Base-by-base conservation (phyloP, 345 rosid species). In the Gossypium stocksii region DNA sequence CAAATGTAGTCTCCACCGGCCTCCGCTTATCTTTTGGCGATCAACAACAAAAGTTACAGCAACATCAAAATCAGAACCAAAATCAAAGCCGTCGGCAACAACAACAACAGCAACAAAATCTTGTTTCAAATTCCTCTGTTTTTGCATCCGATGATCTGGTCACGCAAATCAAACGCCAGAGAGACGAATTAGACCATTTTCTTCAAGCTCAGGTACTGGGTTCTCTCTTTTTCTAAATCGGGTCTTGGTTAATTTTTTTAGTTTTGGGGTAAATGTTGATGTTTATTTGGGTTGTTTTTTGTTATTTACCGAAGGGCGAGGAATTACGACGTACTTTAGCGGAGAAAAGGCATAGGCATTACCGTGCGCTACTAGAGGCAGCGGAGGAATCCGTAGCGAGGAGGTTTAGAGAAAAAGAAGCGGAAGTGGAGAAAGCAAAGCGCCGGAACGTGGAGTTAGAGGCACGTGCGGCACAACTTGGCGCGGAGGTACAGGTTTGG, bases 1-100 rank as follows among this genome's bases (percentile, higher is more conserved):
- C 85, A 73, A 88, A 86, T 82, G 88, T 86, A 22, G 93, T 94
- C 72, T 92, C 97, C 41, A 94, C 95, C 11, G 98, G 97, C 43
- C 91, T 91, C 74, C 87, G 84, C 0, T 85, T 93, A 75, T 88
- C 91, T 29, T 91, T 85, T 58, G 89, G 83, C 7, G 88, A 87
- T 29, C 87, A 81, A 13, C 86, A 78, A 43, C 86, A 82, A 13
- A 84, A 44, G 10, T 82, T 71, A 14, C 74, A 60, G 11, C 67
- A 61, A 7, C 66, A 45, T 8, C 72, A 73, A 5, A 61, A 25
- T 10, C 59, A 25, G 25, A 79, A 20, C 38, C 76, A 83, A 10
- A 66, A 73, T 23, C 78, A 66, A 0, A 75, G 78, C 1, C 71
- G 74, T 2, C 16, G 14, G 51, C 51, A 46, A 2, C 51, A 46